Conservation (phyloP, 331 rosid genomes). For the Malus hybrid region DNA sequence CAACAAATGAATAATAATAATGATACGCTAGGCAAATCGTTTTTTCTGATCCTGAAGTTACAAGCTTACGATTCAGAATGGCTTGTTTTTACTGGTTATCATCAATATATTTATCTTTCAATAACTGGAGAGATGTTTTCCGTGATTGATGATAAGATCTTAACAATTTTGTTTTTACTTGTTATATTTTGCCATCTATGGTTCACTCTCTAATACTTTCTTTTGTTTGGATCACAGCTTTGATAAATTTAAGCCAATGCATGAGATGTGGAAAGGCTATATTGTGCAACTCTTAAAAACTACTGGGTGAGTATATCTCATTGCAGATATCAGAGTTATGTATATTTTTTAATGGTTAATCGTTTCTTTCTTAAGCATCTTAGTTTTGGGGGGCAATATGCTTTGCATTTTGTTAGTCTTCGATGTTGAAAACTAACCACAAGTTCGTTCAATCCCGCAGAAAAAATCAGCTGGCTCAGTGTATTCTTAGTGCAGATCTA, state of each 20-base stretch:
- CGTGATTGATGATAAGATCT: background rate
- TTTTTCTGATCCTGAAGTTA: background rate
- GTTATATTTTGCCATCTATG: background rate
- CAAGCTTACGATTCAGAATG: background rate
- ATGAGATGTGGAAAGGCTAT: constrained; percentile 79
- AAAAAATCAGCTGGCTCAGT: constrained; percentile 64
- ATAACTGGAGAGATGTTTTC: background rate
- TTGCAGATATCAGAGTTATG: constrained; percentile 2
- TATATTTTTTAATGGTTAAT: background rate
- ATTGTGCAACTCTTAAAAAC: constrained; percentile 41
- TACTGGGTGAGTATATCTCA: constrained; percentile 38
- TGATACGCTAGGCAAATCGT: background rate
- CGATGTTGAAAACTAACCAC: constrained; percentile 17
- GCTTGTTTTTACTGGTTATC: background rate
- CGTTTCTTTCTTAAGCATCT: background rate
- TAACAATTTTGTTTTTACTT: background rate
- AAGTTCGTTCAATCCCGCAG: constrained; percentile 37
- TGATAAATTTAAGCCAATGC: constrained; percentile 60
- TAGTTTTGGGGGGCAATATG: background rate
- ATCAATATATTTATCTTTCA: background rate
- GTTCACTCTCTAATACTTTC: constrained; percentile 3
- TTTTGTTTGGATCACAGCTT: constrained; percentile 39
- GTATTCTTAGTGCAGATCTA: constrained; percentile 71
- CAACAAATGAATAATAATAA: background rate
- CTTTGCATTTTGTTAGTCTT: background rate